Base-by-base conservation (phyloP, 1,284 basidiomycete genomes). In the Lignosus rhinocerotis region DNA sequence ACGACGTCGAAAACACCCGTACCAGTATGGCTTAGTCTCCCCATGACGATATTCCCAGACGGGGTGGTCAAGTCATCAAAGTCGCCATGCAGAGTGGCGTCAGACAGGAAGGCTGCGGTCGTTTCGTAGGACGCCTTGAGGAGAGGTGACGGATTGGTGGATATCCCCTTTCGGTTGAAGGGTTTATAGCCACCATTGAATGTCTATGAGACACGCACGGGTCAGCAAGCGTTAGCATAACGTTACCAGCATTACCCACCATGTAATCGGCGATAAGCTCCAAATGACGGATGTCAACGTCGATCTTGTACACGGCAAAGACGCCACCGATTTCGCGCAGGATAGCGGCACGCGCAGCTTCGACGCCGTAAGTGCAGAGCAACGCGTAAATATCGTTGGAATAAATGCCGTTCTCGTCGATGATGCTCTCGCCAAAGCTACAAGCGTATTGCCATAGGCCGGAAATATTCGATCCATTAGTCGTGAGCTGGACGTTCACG, bases 241-340 rank as follows among this genome's bases (percentile, higher is more conserved):
- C 51, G 25, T 16, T 51, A 42, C 60, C 44, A 21, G 21, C 10
- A 47, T 21, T 50, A 76, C 88, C 65, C 69, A 95, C 94, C 95
- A 98, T 98, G 74, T 99, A 99, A 75, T 99, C 97, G 34, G 97
- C 97, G 72, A 99, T 98, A 61, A 99, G 82, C 70, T 96, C 95
- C 55, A 99, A 80, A 80, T 99, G 97, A 56, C 97, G 87, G 67
- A 86, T 87, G 75, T 98, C 90, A 55, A 99, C 97, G 60, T 92
- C 93, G 70, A 99, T 99, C 71, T 92, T 96, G 78, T 99, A 99
- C 3, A 92, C 94, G n/a, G 86, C 88, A 75, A 99, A 99, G 54
- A 99, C 94, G 39, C 85, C 87, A 46, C 88, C 83, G 77, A 99
- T 93, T 75, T 99, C 96, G 58, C 83, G 80, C 56, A 97, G 78